Base-by-base conservation (phyloP, 2,329 filamentous ascomycete genomes). In the Sporothrix schenckii region DNA sequence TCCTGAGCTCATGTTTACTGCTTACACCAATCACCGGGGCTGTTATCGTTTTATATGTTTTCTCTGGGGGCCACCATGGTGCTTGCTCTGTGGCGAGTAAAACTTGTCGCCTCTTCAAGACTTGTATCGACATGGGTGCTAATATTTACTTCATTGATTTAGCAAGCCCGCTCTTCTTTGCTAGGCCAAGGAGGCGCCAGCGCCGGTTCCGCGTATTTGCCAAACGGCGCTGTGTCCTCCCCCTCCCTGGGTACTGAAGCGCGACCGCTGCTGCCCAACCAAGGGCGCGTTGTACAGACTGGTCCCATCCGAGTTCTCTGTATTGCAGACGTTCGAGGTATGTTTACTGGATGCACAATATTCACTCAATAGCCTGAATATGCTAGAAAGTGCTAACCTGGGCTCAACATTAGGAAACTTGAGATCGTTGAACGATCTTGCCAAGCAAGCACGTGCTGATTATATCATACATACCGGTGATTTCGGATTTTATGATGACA, bases 401-500 rank as follows among this genome's bases (percentile, higher is more conserved):
- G 50, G 47, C 30, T 7, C 69, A 66, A 10, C n/a, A 54, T 69
- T 76, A 99, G 95, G 95, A 81, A 97, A 98, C 81, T 85, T 99
- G 76, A 89, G 91, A 82, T 97, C 95, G 75, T 85, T 99, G 77
- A 99, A 99, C 83, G 94, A 98, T 73, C 90, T 99, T 73, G 95
- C 95, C 74, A 96, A 92, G 81, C 92, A 95, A 79, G 94, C 95
- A 73, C 92, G 92, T 79, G 95, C 95, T 77, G 93, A 97, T 82
- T 93, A 97, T 83, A 97, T 99, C 81, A 93, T 99, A 78, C 95
- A 99, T 82, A 99, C 95, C 24, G 95, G 95, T 80, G 95, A 99
- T 81, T 99, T 99, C 80, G 95, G 95, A 73, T 99, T 99, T 83
- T 99, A 99, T 83, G 95, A 99, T 81, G 92, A 97, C 77, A 92